Evolutionary conservation across 257 asterid species (phyloP).

Genomic region (Solanum sitiens): DNA sequence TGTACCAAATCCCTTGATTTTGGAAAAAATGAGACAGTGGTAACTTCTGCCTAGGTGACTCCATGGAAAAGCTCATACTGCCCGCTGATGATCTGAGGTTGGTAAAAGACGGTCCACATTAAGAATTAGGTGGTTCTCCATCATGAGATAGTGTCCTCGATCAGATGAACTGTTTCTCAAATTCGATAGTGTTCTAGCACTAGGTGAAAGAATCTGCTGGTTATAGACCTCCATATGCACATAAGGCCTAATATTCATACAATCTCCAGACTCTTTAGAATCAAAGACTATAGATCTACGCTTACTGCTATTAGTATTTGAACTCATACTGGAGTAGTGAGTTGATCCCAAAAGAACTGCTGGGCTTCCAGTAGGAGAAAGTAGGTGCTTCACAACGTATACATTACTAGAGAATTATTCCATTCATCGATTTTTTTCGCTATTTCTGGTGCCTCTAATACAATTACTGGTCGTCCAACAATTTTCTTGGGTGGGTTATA

Average conservation of each 20-base stretch:
- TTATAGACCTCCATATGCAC: slow-evolving; percentile 51
- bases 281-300: slow-evolving; percentile 34
- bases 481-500: too few relatives aligned
- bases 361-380: too few relatives aligned
- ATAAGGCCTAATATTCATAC: slow-evolving; percentile 23
- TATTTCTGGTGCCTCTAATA: too few relatives aligned
- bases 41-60: slow-evolving; percentile 44
- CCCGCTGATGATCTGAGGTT: slow-evolving; percentile 33
- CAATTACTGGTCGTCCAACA: too few relatives aligned
- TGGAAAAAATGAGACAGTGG: slow-evolving; percentile 32
- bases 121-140: slow-evolving; percentile 43
- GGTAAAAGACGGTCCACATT: slow-evolving; percentile 26
- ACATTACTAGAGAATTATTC: too few relatives aligned
- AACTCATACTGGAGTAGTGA: too few relatives aligned
- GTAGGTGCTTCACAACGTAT: too few relatives aligned
- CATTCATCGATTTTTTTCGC: too few relatives aligned
- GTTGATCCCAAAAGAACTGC: too few relatives aligned
- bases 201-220: slow-evolving; percentile 55
- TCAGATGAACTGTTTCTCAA: slow-evolving; percentile 24
- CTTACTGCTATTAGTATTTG: slow-evolving; percentile 11
- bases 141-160: slow-evolving; percentile 16
- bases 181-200: slow-evolving; percentile 49
- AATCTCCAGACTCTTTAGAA: slow-evolving; percentile 38
- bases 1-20: slow-evolving; percentile 40
- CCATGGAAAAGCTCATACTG: slow-evolving; percentile 38